Percentiles rank a stretch among this genome's conserved stretches.
Evolutionary conservation across 176 grass and related monocot species (phyloP).

Genomic region (Alopecurus myosuroides): DNA sequence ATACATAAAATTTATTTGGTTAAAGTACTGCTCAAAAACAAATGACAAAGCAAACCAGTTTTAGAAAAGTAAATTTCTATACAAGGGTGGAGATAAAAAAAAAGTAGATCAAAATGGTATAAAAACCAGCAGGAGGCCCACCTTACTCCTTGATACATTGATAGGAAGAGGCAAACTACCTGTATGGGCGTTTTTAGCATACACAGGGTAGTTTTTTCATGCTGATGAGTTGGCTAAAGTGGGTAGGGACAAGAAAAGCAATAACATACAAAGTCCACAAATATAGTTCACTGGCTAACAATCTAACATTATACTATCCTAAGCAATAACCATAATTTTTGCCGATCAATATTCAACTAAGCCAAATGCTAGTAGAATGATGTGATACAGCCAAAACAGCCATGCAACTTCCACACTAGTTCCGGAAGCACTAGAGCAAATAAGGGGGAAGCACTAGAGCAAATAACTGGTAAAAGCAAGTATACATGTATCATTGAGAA

Average conservation of each 20-base stretch:
- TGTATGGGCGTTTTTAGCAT: background rate
- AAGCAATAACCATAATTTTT: background rate
- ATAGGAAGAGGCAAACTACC: background rate
- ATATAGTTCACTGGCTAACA: background rate
- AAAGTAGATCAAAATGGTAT: background rate
- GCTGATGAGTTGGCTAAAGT: background rate
- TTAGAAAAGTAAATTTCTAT: background rate
- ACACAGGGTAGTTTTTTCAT: background rate
- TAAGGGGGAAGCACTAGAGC: background rate
- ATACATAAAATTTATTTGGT: background rate
- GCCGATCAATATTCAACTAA: background rate
- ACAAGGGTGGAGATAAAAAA: background rate
- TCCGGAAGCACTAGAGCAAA: background rate
- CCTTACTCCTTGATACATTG: background rate
- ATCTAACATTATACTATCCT: background rate
- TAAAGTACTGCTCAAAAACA: background rate
- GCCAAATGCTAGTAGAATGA: background rate
- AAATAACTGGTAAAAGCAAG: background rate
- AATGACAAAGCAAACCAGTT: background rate
- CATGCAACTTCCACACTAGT: background rate
- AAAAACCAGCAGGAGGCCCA: background rate
- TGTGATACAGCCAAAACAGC: background rate
- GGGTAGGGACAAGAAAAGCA: background rate
- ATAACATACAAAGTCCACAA: slow-evolving; percentile 10
- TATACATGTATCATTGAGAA: background rate